phyloP scores from a whole-genome alignment of 1,139 yeast species.

The Yamadazyma diddensiae region DNA sequence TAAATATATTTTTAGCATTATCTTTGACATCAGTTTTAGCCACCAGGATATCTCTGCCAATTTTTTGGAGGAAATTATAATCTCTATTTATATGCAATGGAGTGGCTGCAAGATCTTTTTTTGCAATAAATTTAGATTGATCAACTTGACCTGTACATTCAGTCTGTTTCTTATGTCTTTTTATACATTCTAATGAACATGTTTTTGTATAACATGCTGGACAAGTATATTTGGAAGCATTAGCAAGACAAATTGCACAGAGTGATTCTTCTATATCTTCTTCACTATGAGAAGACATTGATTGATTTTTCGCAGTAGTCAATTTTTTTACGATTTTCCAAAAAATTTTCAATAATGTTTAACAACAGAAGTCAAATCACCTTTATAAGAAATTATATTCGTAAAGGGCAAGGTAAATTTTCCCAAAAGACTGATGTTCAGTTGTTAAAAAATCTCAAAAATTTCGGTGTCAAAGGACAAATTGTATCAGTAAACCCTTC shows the following conservation, averaged over 20 bases:
- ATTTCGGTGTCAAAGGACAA: conserved; percentile 66
- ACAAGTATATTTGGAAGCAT: conserved; percentile 66
- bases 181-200: conserved; percentile 72
- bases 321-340: not conserved
- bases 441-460: conserved; percentile 61
- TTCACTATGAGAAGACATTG: not conserved
- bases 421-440: conserved; percentile 51
- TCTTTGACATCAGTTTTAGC: conserved; percentile 47
- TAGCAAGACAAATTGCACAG: conserved; percentile 52
- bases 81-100: conserved; percentile 66
- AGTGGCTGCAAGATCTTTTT: conserved; percentile 33
- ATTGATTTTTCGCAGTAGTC: not conserved
- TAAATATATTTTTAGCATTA: conserved; percentile 36
- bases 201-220: conserved; percentile 72
- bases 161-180: conserved; percentile 59
- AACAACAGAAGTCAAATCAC: not conserved
- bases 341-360: not conserved
- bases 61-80: conserved; percentile 65
- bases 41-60: conserved; percentile 57
- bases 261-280: too few relatives aligned
- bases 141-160: conserved; percentile 70
- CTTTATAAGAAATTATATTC: too few relatives aligned
- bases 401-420: not conserved
- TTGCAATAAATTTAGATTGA: conserved; percentile 54
- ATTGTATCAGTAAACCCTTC: conserved; percentile 77